These are phyloP conservation scores for Cymbidium sinense DNA, from an alignment of 106 monocot genomes.

Conservation along the genomic window DNA sequence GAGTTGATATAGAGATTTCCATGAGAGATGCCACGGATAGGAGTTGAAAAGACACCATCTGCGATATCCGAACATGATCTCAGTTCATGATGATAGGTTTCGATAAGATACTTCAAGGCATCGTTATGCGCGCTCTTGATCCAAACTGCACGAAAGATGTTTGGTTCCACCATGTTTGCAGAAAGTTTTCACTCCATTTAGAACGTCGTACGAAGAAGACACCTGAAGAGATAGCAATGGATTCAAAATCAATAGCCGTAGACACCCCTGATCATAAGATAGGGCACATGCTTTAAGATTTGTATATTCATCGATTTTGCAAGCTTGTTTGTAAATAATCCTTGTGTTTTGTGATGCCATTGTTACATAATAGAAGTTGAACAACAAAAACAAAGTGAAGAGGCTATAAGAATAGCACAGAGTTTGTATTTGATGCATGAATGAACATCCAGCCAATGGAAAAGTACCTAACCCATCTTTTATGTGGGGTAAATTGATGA, in stretches of 20 bases:
- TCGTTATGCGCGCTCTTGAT: slow-evolving; percentile 82
- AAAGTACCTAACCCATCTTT: too few species aligned
- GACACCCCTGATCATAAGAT: too few species aligned
- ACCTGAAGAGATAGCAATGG: slow-evolving; percentile 25
- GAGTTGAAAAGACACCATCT: slow-evolving; percentile 87
- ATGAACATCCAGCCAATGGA: too few species aligned
- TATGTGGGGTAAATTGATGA: too few species aligned
- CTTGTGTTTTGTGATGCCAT: too few species aligned
- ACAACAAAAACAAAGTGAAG: too few species aligned
- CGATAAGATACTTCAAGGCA: slow-evolving; percentile 49
- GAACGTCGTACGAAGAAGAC: slow-evolving; percentile 69
- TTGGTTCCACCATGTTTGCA: slow-evolving; percentile 80
- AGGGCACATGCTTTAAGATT: too few species aligned
- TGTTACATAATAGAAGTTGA: too few species aligned
- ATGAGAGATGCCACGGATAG: slow-evolving; percentile 59
- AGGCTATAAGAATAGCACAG: too few species aligned
- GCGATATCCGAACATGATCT: slow-evolving; percentile 46
- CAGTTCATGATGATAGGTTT: slow-evolving; percentile 30
- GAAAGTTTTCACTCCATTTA: slow-evolving; percentile 62
- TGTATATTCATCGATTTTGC: too few species aligned
- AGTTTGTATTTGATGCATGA: too few species aligned
- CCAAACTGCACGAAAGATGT: slow-evolving; percentile 62
- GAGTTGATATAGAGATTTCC: slow-evolving; percentile 48
- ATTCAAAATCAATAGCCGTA: not conserved
- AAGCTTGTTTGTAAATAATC: too few species aligned